Evolutionary conservation across 2,329 filamentous ascomycete genomes (phyloP), one percentile per base, ranked within the genome.

Genomic region (Arthroderma uncinatum): DNA sequence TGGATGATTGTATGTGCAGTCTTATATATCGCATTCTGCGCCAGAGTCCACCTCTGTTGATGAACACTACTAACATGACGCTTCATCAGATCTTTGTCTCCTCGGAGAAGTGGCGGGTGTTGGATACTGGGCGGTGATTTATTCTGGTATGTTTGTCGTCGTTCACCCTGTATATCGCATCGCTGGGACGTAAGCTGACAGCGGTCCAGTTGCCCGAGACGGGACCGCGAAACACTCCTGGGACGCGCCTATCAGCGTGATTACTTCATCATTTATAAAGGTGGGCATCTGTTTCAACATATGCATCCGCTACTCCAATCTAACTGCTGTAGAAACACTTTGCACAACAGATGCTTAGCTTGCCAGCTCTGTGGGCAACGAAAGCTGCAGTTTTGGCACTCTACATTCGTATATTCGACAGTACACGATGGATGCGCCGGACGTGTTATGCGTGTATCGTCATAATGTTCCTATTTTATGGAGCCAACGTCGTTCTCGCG

Each of bases 1-100:
- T 53, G 50, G 50, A 53, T 37, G 50, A 53, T 34, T 53, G 50
- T 53, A 53, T 23, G 50, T 36, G 16, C 30, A 34, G 12, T 47
- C 16, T n/a, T 8, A 7, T 23, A 3, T 47, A 21, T 25, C 12
- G 6, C 42, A 16, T 5, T 14, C n/a, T 44, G 5, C 39, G n/a
- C 39, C n/a, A n/a, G n/a, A n/a, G n/a, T n/a, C n/a, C n/a, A n/a
- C n/a, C n/a, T n/a, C n/a, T n/a, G n/a, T 30, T 33, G n/a, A 25
- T 19, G 25, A 16, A 30, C 19, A 25, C 10, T 37, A 36, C 48
- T 53, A 37, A 37, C 33, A 37, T 21, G 50, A 53, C n/a, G 16
- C 33, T 2, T 4, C 23, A 14, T 37, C 50, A 53, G 50, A 53
- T n/a, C 33, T 53, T 5, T 36, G 50, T 39, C 30, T 53, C 16